Evolutionary conservation across 306 rosid genomes (phyloP), one percentile per base, ranked within the genome.

Genomic region (Ormosia emarginata): DNA sequence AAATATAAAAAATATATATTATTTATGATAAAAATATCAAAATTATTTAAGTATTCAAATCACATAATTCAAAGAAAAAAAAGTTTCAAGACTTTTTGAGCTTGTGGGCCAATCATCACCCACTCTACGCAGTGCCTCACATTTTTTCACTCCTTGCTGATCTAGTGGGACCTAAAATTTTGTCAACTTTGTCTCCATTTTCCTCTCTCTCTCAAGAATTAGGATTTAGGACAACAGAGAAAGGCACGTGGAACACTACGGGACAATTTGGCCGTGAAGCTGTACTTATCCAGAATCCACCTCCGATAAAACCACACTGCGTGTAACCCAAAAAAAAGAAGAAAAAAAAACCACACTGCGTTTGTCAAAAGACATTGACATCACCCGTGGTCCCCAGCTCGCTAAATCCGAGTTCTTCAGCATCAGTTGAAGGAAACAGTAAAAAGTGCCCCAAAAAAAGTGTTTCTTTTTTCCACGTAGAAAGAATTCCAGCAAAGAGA

Each of bases 361-460:
- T 52, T 66, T 44, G 90, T 84, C 87, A 49, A 81, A 33, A 55
- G 71, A 87, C 61, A 84, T 90, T 90, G 94, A 90, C 91, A 24
- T 24, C 24, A 24, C 24, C 24, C 0, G 24, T 40, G 43, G 5
- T 14, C 53, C 34, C 10, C 1, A 58, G 13, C 49, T 50, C 15
- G 57, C 17, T 39, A 80, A n/a, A 2, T n/a, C 63, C 24, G 24
- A 66, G 24, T 24, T 24, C 56, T 18, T 58, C 36, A 72, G 24
- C 24, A 24, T 24, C 24, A 24, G 24, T 24, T 24, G 24, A 24
- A 24, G 24, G 24, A 24, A 46, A 69, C 36, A 30, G 58, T 57
- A 69, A 46, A 37, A 37, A 37, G 5, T 4, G 41, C 41, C 75
- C 81, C 3, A 13, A 50, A 71, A 71, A 37, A 73, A 32, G 3